A percentile compares a stretch with the other conserved stretches of the same genome.
phyloP scores from a whole-genome alignment of 2,329 filamentous ascomycete species.

The Endothia cerciana region DNA sequence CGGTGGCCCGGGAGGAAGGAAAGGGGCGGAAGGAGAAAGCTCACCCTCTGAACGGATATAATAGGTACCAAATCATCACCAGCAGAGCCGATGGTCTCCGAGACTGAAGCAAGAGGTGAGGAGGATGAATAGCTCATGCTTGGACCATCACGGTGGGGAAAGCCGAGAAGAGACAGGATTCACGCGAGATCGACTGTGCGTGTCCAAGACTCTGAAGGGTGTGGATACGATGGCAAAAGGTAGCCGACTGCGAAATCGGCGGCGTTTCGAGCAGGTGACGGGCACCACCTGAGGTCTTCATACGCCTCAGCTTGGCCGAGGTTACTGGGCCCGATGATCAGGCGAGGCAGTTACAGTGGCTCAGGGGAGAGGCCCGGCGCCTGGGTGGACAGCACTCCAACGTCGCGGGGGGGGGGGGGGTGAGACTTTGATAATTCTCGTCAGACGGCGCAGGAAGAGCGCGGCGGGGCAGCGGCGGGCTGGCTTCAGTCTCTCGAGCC shows the following conservation, averaged over 20 bases:
- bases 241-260: constrained; percentile 9
- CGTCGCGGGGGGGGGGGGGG: not conserved
- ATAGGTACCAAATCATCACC: constrained; percentile 74
- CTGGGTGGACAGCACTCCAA: not conserved
- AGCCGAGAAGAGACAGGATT: constrained; percentile 14
- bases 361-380: not conserved
- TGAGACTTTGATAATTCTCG: not conserved
- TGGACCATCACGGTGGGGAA: constrained; percentile 19
- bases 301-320: not conserved
- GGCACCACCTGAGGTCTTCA: not conserved
- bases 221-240: constrained; percentile 3
- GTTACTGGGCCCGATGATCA: not conserved
- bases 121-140: constrained; percentile 27
- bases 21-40: constrained; percentile 41
- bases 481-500: not conserved
- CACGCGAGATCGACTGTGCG: constrained; percentile 6
- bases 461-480: not conserved
- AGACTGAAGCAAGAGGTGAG: constrained; percentile 10
- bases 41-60: constrained; percentile 78
- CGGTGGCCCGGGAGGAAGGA: not conserved
- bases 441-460: not conserved
- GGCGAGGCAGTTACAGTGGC: not conserved
- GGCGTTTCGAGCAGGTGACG: not conserved
- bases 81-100: constrained; percentile 22
- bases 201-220: not conserved